Conservation (phyloP, 441 rosid genomes). For the Eutrema salsugineum region DNA sequence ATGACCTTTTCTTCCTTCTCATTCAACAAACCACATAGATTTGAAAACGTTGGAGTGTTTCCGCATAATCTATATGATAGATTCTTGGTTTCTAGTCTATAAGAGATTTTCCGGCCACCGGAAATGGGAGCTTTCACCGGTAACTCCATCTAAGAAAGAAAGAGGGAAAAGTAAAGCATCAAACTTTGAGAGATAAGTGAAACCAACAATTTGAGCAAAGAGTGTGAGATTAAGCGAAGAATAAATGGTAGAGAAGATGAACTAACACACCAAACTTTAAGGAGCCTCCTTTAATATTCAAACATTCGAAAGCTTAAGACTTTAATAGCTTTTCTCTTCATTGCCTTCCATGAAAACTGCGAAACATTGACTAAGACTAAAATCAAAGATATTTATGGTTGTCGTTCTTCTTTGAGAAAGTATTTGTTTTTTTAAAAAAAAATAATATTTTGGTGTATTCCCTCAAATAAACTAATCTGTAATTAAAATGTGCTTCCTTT, state of each 20-base stretch:
- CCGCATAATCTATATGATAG: slow-evolving; percentile 52
- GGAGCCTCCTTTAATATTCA: slow-evolving; percentile 20
- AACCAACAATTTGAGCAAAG: slow-evolving; percentile 4
- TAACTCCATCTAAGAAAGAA: slow-evolving; percentile 49
- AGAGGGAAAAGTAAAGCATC: slow-evolving; percentile 15
- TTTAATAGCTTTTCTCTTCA: slow-evolving; percentile 8
- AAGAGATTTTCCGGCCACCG: slow-evolving; percentile 37
- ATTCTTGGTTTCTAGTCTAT: slow-evolving; percentile 52
- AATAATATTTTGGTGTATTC: neutral
- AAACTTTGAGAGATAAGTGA: slow-evolving; percentile 23
- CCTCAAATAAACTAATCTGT: neutral
- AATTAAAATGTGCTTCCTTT: neutral
- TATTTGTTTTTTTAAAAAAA: neutral
- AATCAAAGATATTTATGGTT: neutral
- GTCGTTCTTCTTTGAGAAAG: too few species aligned
- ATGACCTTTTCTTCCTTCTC: slow-evolving; percentile 37
- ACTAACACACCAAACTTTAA: slow-evolving; percentile 73
- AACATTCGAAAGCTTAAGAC: slow-evolving; percentile 13
- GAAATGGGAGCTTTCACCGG: slow-evolving; percentile 50
- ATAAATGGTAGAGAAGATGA: slow-evolving; percentile 55
- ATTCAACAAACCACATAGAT: slow-evolving; percentile 21
- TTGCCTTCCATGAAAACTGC: slow-evolving; percentile 21
- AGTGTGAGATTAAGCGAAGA: slow-evolving; percentile 27
- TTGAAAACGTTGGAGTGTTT: slow-evolving; percentile 36
- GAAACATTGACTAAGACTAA: slow-evolving; percentile 3